Evolutionary conservation across 2,329 filamentous ascomycete genomes (phyloP), one percentile per base, ranked within the genome.

Genomic region (Cordyceps farinosa): DNA sequence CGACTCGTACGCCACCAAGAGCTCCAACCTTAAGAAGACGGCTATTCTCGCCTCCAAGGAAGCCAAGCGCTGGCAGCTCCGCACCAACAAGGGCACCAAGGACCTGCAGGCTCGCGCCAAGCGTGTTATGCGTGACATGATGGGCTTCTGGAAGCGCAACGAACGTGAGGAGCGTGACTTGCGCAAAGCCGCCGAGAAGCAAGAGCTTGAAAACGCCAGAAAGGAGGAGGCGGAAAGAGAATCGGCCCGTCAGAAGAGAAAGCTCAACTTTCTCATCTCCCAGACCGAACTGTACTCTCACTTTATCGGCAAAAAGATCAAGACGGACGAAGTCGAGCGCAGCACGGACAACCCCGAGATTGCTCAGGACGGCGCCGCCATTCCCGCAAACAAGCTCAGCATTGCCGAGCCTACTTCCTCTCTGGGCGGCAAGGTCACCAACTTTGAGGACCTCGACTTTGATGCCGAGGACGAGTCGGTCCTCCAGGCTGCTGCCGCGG

Each of bases 251-350:
- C 95, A 99, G 79, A 97, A 96, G 85, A 88, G 95, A 71, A 99
- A 99, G 81, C 90, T 99, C 75, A 98, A 99, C 79, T 99, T 99
- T 84, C 84, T 99, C 67, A 99, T 99, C 76, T 97, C 94, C 1
- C 95, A 99, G 79, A 99, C 95, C 1, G 95, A 99, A 75, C 84
- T 99, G 57, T 99, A 99, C 81, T 98, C 94, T 48, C 95, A 99
- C 82, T 99, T 99, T 77, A 97, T 99, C 70, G 94, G 95, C 75
- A 96, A 97, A 80, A 99, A 99, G 82, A 96, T 98, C 78, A 97
- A 97, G 80, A 98, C 94, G 1, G 90, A 95, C 69, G 93, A 98
- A 73, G 92, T 97, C 54, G 93, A 99, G 78, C 84, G 90, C 65
- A 94, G 91, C 55, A 95, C 92, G 29, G 91, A 95, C 71, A 92